Evolutionary conservation across 2,329 filamentous ascomycete species (phyloP).

Genomic region (Pezicula radicicola): DNA sequence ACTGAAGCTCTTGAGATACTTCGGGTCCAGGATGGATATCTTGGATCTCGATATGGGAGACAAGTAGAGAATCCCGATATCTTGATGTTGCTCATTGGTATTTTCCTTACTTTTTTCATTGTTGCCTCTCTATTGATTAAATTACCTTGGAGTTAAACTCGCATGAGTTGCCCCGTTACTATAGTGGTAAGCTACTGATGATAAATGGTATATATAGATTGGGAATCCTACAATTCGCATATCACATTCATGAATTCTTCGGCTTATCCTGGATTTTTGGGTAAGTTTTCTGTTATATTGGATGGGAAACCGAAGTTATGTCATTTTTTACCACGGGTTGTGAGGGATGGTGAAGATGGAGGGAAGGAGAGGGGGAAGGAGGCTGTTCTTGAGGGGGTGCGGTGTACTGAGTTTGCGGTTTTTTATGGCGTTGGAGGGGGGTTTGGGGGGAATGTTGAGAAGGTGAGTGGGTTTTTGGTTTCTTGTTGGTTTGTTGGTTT

Average conservation of each 20-base stretch:
- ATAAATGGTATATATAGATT: conserved; percentile 28
- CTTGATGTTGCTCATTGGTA: conserved; percentile 36
- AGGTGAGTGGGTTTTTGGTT: no score
- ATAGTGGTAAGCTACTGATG: no score
- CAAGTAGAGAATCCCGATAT: conserved; percentile 34
- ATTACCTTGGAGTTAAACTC: no score
- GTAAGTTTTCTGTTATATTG: not conserved
- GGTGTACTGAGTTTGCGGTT: not conserved
- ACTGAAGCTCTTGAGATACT: conserved; percentile 31
- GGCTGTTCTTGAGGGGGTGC: not conserved
- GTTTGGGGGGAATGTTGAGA: not conserved
- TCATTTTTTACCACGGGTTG: not conserved
- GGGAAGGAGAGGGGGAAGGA: no score
- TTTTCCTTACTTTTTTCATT: conserved; percentile 3
- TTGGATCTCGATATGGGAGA: conserved; percentile 31
- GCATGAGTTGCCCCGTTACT: no score
- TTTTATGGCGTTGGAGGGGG: not conserved
- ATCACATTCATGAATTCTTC: conserved; percentile 32
- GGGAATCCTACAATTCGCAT: conserved; percentile 35
- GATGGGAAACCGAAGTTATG: not conserved
- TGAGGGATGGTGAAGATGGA: no score
- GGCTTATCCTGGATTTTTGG: conserved; percentile 35
- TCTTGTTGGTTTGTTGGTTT: no score
- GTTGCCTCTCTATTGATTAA: no score
- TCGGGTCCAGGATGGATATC: conserved; percentile 30